Conservation (phyloP, 331 rosid genomes). For the Malus hybrid region DNA sequence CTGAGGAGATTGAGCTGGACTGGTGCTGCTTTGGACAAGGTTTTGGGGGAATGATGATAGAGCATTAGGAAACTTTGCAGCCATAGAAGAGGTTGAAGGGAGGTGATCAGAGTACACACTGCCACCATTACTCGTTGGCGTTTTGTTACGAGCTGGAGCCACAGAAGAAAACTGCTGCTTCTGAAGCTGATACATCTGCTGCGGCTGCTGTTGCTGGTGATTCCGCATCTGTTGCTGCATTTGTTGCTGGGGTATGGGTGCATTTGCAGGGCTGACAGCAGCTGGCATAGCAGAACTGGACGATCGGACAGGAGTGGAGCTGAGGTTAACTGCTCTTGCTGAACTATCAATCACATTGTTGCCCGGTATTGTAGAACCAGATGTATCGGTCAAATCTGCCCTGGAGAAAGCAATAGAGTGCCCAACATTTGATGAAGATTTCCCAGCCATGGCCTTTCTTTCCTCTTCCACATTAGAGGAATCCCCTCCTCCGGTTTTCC, state of each 20-base stretch:
- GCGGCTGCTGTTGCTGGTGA: slow-evolving; percentile 65
- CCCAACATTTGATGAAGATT: slow-evolving; percentile 40
- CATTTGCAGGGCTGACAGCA: slow-evolving; percentile 23
- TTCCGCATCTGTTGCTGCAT: slow-evolving; percentile 38
- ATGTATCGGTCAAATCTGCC: slow-evolving; percentile 53
- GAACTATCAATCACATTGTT: slow-evolving; percentile 71
- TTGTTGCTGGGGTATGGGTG: slow-evolving; percentile 57
- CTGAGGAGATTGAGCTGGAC: slow-evolving; percentile 72
- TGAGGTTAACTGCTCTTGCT: slow-evolving; percentile 42
- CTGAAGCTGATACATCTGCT: slow-evolving; percentile 52
- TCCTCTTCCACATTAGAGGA: slow-evolving; percentile 65
- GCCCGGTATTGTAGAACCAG: slow-evolving; percentile 34
- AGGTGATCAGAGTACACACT: slow-evolving; percentile 61
- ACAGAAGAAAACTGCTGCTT: slow-evolving; percentile 35
- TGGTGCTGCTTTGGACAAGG: slow-evolving; percentile 57
- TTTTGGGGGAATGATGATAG: slow-evolving; percentile 61
- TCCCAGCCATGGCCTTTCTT: slow-evolving; percentile 47
- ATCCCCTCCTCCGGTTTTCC: slow-evolving; percentile 42
- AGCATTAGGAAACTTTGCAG: slow-evolving; percentile 62
- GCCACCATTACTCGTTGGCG: slow-evolving; percentile 73
- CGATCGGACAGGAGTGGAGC: slow-evolving; percentile 44
- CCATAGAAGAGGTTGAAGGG: slow-evolving; percentile 58
- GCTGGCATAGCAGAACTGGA: slow-evolving; percentile 50
- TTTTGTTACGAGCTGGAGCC: slow-evolving; percentile 44
- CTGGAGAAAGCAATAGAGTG: slow-evolving; percentile 82